Conservation (phyloP, 345 rosid genomes). For the Syzygium jambos region DNA sequence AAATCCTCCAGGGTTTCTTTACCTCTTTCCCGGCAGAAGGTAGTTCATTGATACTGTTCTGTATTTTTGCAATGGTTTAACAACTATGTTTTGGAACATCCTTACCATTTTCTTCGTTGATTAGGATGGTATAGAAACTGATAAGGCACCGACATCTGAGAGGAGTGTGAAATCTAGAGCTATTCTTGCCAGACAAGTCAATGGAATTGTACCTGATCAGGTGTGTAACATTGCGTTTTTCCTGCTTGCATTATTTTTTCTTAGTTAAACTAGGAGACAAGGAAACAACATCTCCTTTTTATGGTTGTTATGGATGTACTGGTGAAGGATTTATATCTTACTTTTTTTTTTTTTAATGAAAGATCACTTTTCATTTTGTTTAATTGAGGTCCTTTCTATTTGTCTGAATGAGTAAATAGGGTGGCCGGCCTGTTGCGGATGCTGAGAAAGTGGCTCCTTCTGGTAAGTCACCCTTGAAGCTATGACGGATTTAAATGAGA, state of each 20-base stretch:
- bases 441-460: constrained; percentile 54
- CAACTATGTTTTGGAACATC: neutral
- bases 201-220: constrained; percentile 85
- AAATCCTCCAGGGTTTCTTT: constrained; percentile 54
- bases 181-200: constrained; percentile 79
- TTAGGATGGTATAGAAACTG: constrained; percentile 72
- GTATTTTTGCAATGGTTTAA: neutral
- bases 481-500: neutral
- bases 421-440: constrained; percentile 43
- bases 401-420: constrained; percentile 21
- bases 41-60: constrained; percentile 11
- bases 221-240: constrained; percentile 26
- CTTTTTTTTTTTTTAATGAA: neutral
- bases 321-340: neutral
- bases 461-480: constrained; percentile 33
- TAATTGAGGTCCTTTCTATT: neutral
- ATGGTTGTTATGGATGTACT: neutral
- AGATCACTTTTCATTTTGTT: neutral
- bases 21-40: constrained; percentile 62
- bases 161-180: constrained; percentile 59
- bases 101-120: neutral
- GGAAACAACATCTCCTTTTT: neutral
- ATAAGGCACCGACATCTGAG: constrained; percentile 64
- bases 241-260: neutral
- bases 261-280: neutral